Evolutionary conservation across 2,329 filamentous ascomycete genomes (phyloP), one percentile per base, ranked within the genome.

Genomic region (Calonectria montana): DNA sequence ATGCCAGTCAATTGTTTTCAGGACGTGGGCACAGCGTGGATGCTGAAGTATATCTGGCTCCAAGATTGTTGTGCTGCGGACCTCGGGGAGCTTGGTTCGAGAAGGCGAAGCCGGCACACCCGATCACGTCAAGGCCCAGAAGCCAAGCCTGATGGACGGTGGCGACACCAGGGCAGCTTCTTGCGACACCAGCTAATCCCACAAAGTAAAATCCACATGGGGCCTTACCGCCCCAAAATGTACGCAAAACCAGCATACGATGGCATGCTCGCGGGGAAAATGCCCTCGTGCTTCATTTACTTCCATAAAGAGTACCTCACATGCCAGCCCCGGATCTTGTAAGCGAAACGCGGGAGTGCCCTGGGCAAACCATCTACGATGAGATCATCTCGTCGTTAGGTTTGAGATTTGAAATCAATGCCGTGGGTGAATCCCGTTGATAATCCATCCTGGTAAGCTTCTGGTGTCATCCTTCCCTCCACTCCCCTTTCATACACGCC

Each of bases 231-330:
- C 61, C 41, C 35, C 21, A 18, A 47, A 39, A 47, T 74, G 75
- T 71, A 71, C 77, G 77, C 75, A 78, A 79, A 67, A 55, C 63
- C 48, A 48, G 67, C 61, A 69, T 37, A 63, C 68, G 71, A 79
- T 79, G 77, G 63, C 77, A 79, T 78, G 75, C 77, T 79, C 74
- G 73, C 68, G 72, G 76, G 73, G 76, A 73, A 76, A 43, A 59
- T 67, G 69, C 65, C 73, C 73, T 70, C 73, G 74, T 78, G 77
- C 73, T 27, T 69, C 71, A 59, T 71, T 68, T 63, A 64, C 69
- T 68, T 71, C 62, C 64, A 65, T 70, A 73, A 70, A 73, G 61
- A 69, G 45, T 43, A 48, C 48, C 37, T 65, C 47, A 68, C 50
- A 61, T 69, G 65, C 55, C 70, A n/a, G n/a, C 13, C 69, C 59